A percentile compares a stretch with the other conserved stretches of the same genome.
Conservation (phyloP, 208 protist genomes). For the Vickermania ingenoplastis region DNA sequence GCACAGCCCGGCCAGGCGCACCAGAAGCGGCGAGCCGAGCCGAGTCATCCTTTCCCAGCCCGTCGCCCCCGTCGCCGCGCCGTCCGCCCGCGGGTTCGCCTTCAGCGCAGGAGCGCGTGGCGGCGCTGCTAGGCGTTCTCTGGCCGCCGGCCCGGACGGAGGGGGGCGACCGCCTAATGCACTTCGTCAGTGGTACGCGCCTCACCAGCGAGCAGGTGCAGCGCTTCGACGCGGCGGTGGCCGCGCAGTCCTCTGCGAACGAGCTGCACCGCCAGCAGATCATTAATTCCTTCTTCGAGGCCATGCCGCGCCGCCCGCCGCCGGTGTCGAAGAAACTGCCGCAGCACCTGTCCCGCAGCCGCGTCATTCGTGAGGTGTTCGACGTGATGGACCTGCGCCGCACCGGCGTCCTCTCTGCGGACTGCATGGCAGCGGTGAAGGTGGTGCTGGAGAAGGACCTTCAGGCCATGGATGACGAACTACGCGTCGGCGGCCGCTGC, state of each 20-base stretch:
- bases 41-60: no score
- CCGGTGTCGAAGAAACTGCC: conserved; percentile 9
- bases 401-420: conserved; percentile 18
- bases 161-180: conserved; percentile 13
- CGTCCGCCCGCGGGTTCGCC: neutral
- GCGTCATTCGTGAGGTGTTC: conserved; percentile 51
- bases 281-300: neutral
- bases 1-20: no score
- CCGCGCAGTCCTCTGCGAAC: conserved; percentile 15
- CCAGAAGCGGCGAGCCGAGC: no score
- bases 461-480: neutral
- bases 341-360: conserved; percentile 13
- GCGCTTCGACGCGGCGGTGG: conserved; percentile 41
- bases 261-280: neutral
- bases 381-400: conserved; percentile 43
- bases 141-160: conserved; percentile 36
- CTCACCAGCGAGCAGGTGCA: conserved; percentile 36
- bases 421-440: conserved; percentile 22
- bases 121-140: conserved; percentile 34
- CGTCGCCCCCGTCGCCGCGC: no score
- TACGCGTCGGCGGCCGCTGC: neutral
- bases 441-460: conserved; percentile 48
- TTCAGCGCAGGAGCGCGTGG: conserved; percentile 23
- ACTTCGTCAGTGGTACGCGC: conserved; percentile 43
- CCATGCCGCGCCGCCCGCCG: neutral